phyloP scores from a whole-genome alignment of 2,329 filamentous ascomycete species.

The Calonectria pseudoreteaudii region DNA sequence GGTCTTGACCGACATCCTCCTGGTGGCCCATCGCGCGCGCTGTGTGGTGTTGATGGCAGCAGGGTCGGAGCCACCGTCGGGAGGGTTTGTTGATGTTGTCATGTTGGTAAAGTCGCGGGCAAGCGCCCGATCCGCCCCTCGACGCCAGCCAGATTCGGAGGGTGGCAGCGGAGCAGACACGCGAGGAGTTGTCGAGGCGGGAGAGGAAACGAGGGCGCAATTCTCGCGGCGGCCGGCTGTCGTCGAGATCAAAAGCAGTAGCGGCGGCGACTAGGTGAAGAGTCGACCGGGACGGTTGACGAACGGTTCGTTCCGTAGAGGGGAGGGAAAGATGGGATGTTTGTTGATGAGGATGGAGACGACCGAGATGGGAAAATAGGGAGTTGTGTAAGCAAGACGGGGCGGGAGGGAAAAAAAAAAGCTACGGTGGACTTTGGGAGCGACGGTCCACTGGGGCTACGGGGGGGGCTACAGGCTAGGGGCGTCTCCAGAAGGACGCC shows the following conservation, averaged over 20 bases:
- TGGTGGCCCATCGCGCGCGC: conserved; percentile 95
- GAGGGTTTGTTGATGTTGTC: conserved; percentile 47
- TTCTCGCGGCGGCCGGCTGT: conserved; percentile 39
- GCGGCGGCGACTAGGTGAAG: conserved; percentile 22
- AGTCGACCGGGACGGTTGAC: conserved; percentile 36
- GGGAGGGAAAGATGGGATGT: conserved; percentile 31
- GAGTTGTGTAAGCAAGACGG: conserved; percentile 47
- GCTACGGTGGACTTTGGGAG: conserved; percentile 44
- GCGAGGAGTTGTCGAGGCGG: conserved; percentile 23
- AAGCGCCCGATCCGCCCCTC: conserved; percentile 53
- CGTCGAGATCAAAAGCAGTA: conserved; percentile 24
- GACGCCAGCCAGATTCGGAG: conserved; percentile 51
- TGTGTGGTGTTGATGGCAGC: conserved; percentile 63
- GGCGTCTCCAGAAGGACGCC: conserved; percentile 18
- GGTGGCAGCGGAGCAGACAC: conserved; percentile 29
- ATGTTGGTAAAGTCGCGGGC: conserved; percentile 51
- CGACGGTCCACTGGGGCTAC: conserved; percentile 21
- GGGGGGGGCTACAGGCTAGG: conserved; percentile 18
- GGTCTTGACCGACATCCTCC: conserved; percentile 81
- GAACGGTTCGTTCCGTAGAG: conserved; percentile 33
- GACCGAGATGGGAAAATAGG: conserved; percentile 33
- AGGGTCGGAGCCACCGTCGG: conserved; percentile 43
- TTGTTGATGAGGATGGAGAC: conserved; percentile 35
- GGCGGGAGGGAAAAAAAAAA: conserved; percentile 42
- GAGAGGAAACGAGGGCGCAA: conserved; percentile 37